These are phyloP conservation scores for Chytridium lagenaria DNA, from an alignment of 371 early-diverging fungal genomes.

Conservation along the genomic window DNA sequence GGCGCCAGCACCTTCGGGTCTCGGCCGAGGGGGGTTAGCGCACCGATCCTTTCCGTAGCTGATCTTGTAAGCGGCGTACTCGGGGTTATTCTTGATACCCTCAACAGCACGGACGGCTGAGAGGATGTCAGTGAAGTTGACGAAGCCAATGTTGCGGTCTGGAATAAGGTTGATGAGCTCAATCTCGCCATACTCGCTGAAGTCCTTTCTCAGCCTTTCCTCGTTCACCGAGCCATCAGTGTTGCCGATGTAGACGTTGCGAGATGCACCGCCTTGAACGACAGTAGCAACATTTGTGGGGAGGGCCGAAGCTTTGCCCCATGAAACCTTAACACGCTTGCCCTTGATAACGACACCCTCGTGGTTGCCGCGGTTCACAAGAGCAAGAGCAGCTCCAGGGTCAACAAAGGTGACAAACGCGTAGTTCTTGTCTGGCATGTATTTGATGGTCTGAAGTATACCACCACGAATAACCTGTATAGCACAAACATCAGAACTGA, in stretches of 20 bases:
- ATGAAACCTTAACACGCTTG: conserved; percentile 76
- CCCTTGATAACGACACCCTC: conserved; percentile 70
- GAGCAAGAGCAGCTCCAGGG: conserved; percentile 64
- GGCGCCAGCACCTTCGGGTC: conserved; percentile 1
- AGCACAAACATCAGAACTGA: background rate
- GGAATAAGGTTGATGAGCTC: conserved; percentile 56
- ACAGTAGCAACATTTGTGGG: conserved; percentile 64
- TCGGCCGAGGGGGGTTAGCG: conserved; percentile 48
- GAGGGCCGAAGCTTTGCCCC: conserved; percentile 72
- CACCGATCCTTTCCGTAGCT: conserved; percentile 62
- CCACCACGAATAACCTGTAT: conserved; percentile 76
- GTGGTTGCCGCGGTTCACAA: conserved; percentile 62
- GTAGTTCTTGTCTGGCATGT: conserved; percentile 75
- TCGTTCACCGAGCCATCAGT: conserved; percentile 48
- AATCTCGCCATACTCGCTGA: conserved; percentile 54
- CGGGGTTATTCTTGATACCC: conserved; percentile 34
- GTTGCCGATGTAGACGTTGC: conserved; percentile 60
- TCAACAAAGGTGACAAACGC: conserved; percentile 87
- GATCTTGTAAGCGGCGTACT: conserved; percentile 45
- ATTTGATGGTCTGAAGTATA: conserved; percentile 73
- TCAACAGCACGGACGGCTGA: conserved; percentile 53
- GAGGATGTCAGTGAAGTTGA: conserved; percentile 55
- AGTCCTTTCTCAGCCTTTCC: conserved; percentile 51
- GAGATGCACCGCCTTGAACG: conserved; percentile 62
- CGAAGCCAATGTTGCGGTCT: conserved; percentile 57